These are phyloP conservation scores for Penstemon eatonii DNA, from an alignment of 257 asterid species.

Conservation along the genomic window DNA sequence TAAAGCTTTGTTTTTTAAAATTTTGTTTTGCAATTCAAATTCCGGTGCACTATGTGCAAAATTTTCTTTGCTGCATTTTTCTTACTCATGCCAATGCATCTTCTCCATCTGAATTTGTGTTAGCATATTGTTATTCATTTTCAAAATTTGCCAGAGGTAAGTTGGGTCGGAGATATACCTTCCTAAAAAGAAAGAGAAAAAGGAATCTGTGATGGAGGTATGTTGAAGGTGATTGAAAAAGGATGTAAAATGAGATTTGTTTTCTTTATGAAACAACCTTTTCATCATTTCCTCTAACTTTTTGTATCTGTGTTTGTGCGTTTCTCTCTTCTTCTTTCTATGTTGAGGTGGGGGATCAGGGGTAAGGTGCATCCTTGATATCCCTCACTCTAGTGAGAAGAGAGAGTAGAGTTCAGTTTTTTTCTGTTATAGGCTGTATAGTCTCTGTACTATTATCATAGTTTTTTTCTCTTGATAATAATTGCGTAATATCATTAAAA, in stretches of 20 bases:
- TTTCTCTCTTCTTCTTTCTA: no score
- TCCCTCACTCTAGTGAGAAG: no score
- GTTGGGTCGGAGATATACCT: not conserved
- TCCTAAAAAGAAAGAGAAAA: no score
- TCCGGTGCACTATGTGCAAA: slow-evolving; percentile 1
- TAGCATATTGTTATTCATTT: slow-evolving; percentile 20
- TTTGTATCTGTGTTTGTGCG: not conserved
- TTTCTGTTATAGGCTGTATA: no score
- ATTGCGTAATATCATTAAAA: no score
- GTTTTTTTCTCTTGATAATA: no score
- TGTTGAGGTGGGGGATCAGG: no score
- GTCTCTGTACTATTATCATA: no score
- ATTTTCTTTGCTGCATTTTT: slow-evolving; percentile 21
- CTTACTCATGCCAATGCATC: not conserved
- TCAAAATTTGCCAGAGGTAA: not conserved
- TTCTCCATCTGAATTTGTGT: not conserved
- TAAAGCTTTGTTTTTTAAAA: slow-evolving; percentile 4
- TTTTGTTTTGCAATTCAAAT: slow-evolving; percentile 3
- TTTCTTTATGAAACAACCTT: slow-evolving; percentile 6
- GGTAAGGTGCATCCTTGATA: no score
- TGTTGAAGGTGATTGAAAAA: not conserved
- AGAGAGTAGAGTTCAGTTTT: no score
- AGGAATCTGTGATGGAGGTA: not conserved
- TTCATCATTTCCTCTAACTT: not conserved
- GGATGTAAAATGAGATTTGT: not conserved